Evolutionary conservation across 1,139 yeast species (phyloP), one percentile per base, ranked within the genome.

Genomic region (Entelexis sorbosivorans): DNA sequence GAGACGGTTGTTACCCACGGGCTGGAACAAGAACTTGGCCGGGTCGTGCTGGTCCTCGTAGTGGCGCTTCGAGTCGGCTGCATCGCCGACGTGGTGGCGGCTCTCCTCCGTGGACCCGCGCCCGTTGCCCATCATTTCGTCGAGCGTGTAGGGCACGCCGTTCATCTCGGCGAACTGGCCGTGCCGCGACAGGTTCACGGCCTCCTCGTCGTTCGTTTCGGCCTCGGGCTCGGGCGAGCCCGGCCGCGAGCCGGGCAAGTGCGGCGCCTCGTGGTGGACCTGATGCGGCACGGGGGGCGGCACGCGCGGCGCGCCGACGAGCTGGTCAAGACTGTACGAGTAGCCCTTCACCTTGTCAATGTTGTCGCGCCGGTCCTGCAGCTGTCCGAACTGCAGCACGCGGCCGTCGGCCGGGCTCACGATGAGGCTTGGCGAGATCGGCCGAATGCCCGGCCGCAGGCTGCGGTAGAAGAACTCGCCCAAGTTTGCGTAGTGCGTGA

Each of bases 281-380:
- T 28, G 19, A 14, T 28, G 28, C 28, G 34, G 33, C 4, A 63
- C 58, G 38, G 55, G 55, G 20, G 46, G 46, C n/a, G 46, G 46
- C 38, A 17, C 14, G 32, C 46, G 46, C n/a, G 46, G 46, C 40
- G 82, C 73, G 2, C 99, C 99, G 49, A 93, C 73, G 49, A 93
- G 76, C 8, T 95, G 93, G 60, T 86, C 93, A 16, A 91, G 75
- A 1, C 95, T 82, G 66, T 93, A 93, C 0, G 95, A 86, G 76
- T 91, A 78, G 9, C 98, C 99, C 69, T 93, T 93, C 47, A 93
- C 97, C 66, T 91, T 97, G 67, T 91, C 97, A 55, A 93, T 88
- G 16, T 43, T 32, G 60, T 83, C 86, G 53, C 81, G 82, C 54
- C 73, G 69, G 50, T 89, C 87, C 28, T 78, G 72, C 10, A 59